Evolutionary conservation across 1,284 basidiomycete genomes (phyloP), one percentile per base, ranked within the genome.

Genomic region (Coniferiporia sulphurascens): DNA sequence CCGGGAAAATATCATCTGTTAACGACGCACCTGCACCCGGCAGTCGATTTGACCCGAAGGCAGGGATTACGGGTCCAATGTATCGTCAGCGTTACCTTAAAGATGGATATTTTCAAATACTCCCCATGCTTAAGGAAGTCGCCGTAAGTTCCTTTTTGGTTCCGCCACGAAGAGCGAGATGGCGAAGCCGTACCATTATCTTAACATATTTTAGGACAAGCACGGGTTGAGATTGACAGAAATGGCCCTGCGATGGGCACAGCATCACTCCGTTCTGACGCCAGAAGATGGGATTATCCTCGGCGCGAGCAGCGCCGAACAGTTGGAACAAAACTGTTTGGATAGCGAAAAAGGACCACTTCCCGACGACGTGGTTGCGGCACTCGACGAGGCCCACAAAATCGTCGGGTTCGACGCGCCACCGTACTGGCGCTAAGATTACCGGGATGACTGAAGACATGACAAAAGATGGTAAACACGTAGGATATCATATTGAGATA

Each of bases 271-370:
- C 9, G 66, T 67, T 12, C 68, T 82, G 50, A 72, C 69, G 19
- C 69, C 76, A 0, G 67, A 66, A 9, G 71, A 78, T 57, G 77
- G 76, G 4, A 70, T 78, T 58, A 73, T 76, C 58, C 64, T 77
- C 5, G 76, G 75, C 12, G 76, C 74, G 32, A 75, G 72, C 60
- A 75, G 70, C 43, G 67, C 66, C 2, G 69, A 65, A 27, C 75
- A 79, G 64, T 65, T 77, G n/a, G 65, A 73, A 60, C 68, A 72
- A 63, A 75, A 76, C 58, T 66, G 71, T 43, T 60, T 61, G 19
- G 74, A 73, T 62, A 72, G 70, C 59, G 78, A 79, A 68, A 77
- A 78, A 64, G 81, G 80, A 0, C 79, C 81, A 12, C 68, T 83
- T 15, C 77, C 80, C 0, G 71, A 79, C 48, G 78, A 79, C 19